Percentiles rank a stretch among this genome's conserved stretches.
Evolutionary conservation across 2,329 filamentous ascomycete species (phyloP).

Genomic region (Penicillium griseofulvum): DNA sequence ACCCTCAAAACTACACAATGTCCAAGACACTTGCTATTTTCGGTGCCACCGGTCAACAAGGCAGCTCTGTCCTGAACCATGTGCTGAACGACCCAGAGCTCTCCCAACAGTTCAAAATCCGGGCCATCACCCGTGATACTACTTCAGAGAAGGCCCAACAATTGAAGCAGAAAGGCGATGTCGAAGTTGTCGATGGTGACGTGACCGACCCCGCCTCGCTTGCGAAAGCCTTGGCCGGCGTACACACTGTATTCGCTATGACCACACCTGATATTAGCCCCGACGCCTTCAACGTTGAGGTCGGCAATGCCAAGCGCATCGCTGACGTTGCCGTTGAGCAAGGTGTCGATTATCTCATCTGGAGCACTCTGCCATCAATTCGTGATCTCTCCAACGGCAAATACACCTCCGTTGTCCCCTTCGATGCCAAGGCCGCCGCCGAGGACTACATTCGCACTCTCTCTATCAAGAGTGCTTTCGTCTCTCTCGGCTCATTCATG

Average conservation of each 20-base stretch:
- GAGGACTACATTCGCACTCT: neutral
- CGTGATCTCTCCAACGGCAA: neutral
- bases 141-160: conserved; percentile 43
- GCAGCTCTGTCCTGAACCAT: conserved; percentile 53
- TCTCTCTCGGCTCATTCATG: neutral
- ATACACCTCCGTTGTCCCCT: neutral
- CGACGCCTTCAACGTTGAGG: conserved; percentile 20
- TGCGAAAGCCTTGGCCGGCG: conserved; percentile 42
- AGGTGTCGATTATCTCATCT: neutral
- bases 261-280: conserved; percentile 45
- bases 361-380: neutral
- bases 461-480: neutral
- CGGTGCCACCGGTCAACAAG: conserved; percentile 61
- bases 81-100: conserved; percentile 46
- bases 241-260: conserved; percentile 51
- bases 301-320: conserved; percentile 38
- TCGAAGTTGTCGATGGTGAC: conserved; percentile 55
- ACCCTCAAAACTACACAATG: conserved; percentile 12
- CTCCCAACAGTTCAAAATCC: conserved; percentile 51
- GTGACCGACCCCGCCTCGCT: conserved; percentile 45
- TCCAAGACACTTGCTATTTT: conserved; percentile 50
- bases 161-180: conserved; percentile 45
- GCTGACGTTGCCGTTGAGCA: conserved; percentile 32
- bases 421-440: neutral
- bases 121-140: conserved; percentile 55